Percentiles rank a stretch among this genome's conserved stretches.
Evolutionary conservation across 108 stramenopile species (phyloP).

Genomic region (Fragilaria crotonensis): DNA sequence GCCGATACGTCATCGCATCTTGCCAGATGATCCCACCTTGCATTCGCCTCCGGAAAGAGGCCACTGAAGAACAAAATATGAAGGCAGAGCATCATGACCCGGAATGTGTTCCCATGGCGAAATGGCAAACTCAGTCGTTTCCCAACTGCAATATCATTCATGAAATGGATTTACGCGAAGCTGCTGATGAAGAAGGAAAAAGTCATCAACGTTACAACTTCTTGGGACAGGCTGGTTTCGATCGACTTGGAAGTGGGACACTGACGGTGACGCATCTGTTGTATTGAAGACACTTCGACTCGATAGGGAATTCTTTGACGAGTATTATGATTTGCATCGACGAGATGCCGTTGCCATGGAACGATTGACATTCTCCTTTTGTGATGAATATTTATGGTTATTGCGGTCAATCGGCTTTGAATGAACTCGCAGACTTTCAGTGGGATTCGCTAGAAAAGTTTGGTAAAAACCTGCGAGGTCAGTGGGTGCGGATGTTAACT

Average conservation of each 20-base stretch:
- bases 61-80: neutral
- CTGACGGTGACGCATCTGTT: slow-evolving; percentile 26
- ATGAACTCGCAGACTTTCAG: slow-evolving; percentile 73
- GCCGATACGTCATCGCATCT: neutral
- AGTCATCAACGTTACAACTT: slow-evolving; percentile 28
- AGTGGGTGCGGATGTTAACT: slow-evolving; percentile 36
- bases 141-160: slow-evolving; percentile 73
- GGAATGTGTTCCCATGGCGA: slow-evolving; percentile 46
- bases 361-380: slow-evolving; percentile 62
- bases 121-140: slow-evolving; percentile 60
- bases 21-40: slow-evolving; percentile 2
- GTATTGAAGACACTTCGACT: slow-evolving; percentile 76
- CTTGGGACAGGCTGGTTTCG: slow-evolving; percentile 84
- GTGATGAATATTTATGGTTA: slow-evolving; percentile 80
- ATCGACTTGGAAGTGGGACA: slow-evolving; percentile 57
- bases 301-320: slow-evolving; percentile 71
- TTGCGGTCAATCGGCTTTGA: slow-evolving; percentile 81
- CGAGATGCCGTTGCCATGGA: slow-evolving; percentile 87
- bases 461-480: slow-evolving; percentile 45
- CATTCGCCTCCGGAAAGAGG: slow-evolving; percentile 7
- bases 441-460: slow-evolving; percentile 53
- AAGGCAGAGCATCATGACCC: neutral
- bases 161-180: slow-evolving; percentile 43
- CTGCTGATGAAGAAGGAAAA: slow-evolving; percentile 13
- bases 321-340: slow-evolving; percentile 78